Conservation (phyloP, 2,329 filamentous ascomycete genomes). For the Coniochaeta ligniaria region DNA sequence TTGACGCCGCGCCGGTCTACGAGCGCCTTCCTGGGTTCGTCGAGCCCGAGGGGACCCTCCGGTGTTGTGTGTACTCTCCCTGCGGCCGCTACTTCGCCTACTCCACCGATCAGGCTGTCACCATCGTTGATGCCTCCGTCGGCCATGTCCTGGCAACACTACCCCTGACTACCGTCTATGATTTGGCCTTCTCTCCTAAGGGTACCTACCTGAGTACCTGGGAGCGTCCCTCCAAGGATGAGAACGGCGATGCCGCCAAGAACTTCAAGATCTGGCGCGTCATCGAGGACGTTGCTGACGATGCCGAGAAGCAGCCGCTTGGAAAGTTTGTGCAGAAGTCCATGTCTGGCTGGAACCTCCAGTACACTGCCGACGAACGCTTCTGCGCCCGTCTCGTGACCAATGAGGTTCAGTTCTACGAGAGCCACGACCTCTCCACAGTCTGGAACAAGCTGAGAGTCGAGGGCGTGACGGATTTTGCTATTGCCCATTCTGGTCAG, state of each 20-base stretch:
- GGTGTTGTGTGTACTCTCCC: constrained; percentile 91
- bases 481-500: constrained; percentile 80
- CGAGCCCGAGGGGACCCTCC: constrained; percentile 87
- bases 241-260: constrained; percentile 86
- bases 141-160: constrained; percentile 71
- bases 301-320: constrained; percentile 62
- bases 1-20: constrained; percentile 88
- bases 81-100: constrained; percentile 96
- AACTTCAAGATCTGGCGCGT: constrained; percentile 97
- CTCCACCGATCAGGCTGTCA: constrained; percentile 82
- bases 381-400: constrained; percentile 90
- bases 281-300: constrained; percentile 58
- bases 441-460: constrained; percentile 95
- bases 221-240: constrained; percentile 90
- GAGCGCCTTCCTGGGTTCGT: constrained; percentile 73
- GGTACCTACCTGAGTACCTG: constrained; percentile 94
- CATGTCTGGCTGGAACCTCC: constrained; percentile 92
- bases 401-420: constrained; percentile 97
- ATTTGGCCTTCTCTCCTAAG: constrained; percentile 86
- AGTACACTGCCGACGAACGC: constrained; percentile 90
- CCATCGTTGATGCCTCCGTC: constrained; percentile 72
- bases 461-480: constrained; percentile 85
- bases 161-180: constrained; percentile 77
- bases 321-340: constrained; percentile 93
- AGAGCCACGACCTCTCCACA: constrained; percentile 74